A percentile compares a stretch with the other conserved stretches of the same genome.
phyloP scores from a whole-genome alignment of 768 basidiomycete genomes.

The Botryobasidium botryosum region DNA sequence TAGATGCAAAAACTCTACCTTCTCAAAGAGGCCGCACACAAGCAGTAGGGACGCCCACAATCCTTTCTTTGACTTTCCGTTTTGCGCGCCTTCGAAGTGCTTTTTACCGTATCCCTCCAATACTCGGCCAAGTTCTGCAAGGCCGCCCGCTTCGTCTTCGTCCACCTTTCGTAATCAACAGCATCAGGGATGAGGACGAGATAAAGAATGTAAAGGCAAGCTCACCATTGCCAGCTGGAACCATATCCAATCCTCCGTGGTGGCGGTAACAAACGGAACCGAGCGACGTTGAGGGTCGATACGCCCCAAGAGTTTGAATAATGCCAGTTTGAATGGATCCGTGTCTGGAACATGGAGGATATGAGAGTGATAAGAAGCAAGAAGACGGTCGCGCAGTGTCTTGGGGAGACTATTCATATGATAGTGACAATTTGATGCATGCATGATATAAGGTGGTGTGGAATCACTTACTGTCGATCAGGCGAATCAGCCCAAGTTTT shows the following conservation, averaged over 20 bases:
- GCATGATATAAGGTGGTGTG: neutral
- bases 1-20: conserved; percentile 31
- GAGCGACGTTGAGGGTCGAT: conserved; percentile 68
- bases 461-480: conserved; percentile 44
- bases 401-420: conserved; percentile 21
- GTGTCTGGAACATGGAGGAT: conserved; percentile 76
- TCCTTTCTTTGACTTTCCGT: conserved; percentile 42
- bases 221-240: conserved; percentile 77
- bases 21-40: conserved; percentile 88
- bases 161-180: conserved; percentile 35
- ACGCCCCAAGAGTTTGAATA: conserved; percentile 92
- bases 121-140: conserved; percentile 57
- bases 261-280: conserved; percentile 69
- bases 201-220: conserved; percentile 9
- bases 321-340: conserved; percentile 90
- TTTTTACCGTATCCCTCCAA: conserved; percentile 63
- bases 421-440: neutral
- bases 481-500: conserved; percentile 67
- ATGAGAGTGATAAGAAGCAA: conserved; percentile 36
- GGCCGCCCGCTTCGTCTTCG: conserved; percentile 64
- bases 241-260: conserved; percentile 98
- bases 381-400: conserved; percentile 42
- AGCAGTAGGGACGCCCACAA: conserved; percentile 73
- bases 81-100: conserved; percentile 56
- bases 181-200: neutral